phyloP scores from a whole-genome alignment of 2,329 filamentous ascomycete genomes.

The Coniochaeta sp. region DNA sequence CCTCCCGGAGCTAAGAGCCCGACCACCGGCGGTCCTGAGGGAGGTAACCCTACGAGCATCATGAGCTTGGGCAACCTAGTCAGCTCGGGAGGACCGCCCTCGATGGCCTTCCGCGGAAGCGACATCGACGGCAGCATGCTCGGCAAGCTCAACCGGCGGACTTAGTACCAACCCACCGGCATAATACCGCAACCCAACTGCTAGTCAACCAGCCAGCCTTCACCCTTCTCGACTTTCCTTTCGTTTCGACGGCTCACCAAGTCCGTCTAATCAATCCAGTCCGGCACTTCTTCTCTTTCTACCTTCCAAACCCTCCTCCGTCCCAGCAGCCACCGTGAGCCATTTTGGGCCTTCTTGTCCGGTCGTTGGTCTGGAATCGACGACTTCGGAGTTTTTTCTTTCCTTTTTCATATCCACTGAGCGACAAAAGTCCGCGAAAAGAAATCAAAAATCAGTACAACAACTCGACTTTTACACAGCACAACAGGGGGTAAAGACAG shows the following conservation, averaged over 20 bases:
- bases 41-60: conserved; percentile 31
- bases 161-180: no score
- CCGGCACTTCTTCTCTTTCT: no score
- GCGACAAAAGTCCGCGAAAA: no score
- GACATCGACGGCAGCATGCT: conserved; percentile 52
- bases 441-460: no score
- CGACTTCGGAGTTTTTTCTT: no score
- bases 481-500: not conserved
- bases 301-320: no score
- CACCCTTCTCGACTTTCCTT: conserved; percentile 1
- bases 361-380: conserved; percentile 1
- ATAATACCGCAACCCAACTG: no score
- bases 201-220: not conserved
- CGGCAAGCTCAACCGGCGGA: conserved; percentile 38
- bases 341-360: not conserved
- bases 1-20: not conserved
- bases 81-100: conserved; percentile 17
- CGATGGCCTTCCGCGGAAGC: conserved; percentile 17
- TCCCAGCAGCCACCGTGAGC: conserved; percentile 1
- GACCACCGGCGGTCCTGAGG: not conserved
- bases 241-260: not conserved
- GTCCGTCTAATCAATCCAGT: not conserved
- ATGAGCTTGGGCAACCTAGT: conserved; percentile 48
- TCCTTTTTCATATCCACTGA: no score
- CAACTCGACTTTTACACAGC: not conserved